Conservation (phyloP, 345 rosid genomes). For the Rhodamnia argentea region DNA sequence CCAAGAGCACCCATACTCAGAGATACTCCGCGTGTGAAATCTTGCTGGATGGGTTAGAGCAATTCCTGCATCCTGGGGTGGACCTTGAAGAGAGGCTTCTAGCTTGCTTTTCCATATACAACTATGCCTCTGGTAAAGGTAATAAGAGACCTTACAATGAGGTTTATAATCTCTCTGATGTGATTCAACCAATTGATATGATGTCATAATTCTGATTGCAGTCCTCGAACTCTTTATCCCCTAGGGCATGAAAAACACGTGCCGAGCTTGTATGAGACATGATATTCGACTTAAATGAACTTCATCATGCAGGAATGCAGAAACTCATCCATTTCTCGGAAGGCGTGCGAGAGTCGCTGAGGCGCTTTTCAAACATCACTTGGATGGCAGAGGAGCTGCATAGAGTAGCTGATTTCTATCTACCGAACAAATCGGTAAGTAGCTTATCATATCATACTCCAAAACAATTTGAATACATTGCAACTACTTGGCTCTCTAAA, state of each 20-base stretch:
- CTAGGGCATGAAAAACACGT: background rate
- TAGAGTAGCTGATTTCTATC: constrained; percentile 65
- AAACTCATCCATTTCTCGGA: constrained; percentile 69
- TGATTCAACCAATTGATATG: background rate
- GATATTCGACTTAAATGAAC: background rate
- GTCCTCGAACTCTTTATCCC: background rate
- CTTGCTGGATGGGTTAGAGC: constrained; percentile 52
- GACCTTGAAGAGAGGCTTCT: constrained; percentile 81
- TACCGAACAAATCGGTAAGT: constrained; percentile 70
- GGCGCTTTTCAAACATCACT: constrained; percentile 72
- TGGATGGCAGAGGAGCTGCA: constrained; percentile 98
- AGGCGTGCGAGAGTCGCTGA: constrained; percentile 76
- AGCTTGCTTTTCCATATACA: constrained; percentile 79
- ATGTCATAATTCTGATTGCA: background rate
- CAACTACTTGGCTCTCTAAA: background rate
- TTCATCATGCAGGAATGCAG: constrained; percentile 51
- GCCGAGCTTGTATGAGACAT: background rate
- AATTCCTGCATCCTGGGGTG: constrained; percentile 73
- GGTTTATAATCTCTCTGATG: background rate
- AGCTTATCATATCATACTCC: background rate
- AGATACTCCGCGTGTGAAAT: constrained; percentile 59
- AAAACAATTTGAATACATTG: background rate
- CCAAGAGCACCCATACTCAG: constrained; percentile 40
- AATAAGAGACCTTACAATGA: background rate
- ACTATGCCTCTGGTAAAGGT: constrained; percentile 88